Evolutionary conservation across 768 basidiomycete genomes (phyloP), one percentile per base, ranked within the genome.

Genomic region (Erythrobasidium yunnanense): DNA sequence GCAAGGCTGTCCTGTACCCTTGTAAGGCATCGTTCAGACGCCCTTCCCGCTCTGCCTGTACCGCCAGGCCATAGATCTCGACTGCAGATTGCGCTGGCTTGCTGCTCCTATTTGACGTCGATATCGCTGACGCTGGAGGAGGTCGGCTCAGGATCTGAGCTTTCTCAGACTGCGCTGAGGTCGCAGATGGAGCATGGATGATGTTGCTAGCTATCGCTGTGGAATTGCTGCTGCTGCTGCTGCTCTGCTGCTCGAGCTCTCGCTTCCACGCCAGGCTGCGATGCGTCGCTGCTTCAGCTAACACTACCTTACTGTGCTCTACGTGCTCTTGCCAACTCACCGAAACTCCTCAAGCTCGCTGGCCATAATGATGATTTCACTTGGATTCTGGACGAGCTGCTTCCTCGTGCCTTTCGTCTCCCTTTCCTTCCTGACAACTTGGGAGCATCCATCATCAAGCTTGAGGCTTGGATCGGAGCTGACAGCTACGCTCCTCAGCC

Each of bases 21-120:
- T 4, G 0, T 1, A 7, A 49, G 33, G 55, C 71, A 20, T 70
- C 69, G 15, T 70, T 69, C 38, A 73, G 30, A 20, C 69, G 45
- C 4, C 73, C 73, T 29, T 71, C 67, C 8, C 53, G 55, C 57
- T 73, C 73, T 18, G 52, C 47, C 45, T 1, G 17, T 0, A 73
- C 73, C 0, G 73, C 73, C 1, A 25, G 47, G 13, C 25, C 23
- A 55, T 73, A 73, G 23, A 70, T 55, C 50, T 72, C 73, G 27
- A 73, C 35, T 1, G 73, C 73, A 1, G 65, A 55, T 11, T 42
- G 22, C 45, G 35, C 38, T 42, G 20, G 2, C 38, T 30, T 46
- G 56, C 22, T 15, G 42, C 42, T 15, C 15, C 42, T 46, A 25
- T 20, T 35, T 7, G n/a, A 20, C 34, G 34, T 42, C 4, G 38